Conservation (phyloP, 2,329 filamentous ascomycete species). For the Verticillium klebahnii region DNA sequence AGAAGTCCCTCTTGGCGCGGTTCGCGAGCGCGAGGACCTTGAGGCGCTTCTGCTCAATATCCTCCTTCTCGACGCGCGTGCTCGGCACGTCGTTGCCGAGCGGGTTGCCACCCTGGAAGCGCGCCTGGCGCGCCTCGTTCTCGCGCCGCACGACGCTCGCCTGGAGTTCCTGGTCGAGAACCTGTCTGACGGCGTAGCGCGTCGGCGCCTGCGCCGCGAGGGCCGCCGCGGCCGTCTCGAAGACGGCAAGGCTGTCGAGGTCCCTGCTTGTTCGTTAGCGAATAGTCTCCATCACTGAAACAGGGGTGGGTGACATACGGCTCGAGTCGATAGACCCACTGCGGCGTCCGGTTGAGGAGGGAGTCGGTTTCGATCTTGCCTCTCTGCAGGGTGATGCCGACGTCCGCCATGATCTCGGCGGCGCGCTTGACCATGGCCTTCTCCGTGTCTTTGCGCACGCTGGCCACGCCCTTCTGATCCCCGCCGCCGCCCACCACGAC, state of each 20-base stretch:
- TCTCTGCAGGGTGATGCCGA: conserved; percentile 76
- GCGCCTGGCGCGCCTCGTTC: conserved; percentile 59
- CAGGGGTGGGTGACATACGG: conserved; percentile 55
- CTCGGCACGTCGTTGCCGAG: conserved; percentile 12
- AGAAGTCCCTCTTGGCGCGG: conserved; percentile 74
- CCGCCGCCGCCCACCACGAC: conserved; percentile 74
- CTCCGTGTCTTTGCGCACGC: conserved; percentile 82
- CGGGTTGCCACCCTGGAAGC: conserved; percentile 46
- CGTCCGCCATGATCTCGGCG: conserved; percentile 75
- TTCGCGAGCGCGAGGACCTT: conserved; percentile 25
- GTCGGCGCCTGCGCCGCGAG: conserved; percentile 63
- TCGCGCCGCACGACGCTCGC: conserved; percentile 66
- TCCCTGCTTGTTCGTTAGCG: conserved; percentile 33
- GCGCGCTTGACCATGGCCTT: conserved; percentile 75
- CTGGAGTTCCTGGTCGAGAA: conserved; percentile 84
- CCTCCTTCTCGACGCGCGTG: conserved; percentile 34
- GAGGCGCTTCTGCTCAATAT: conserved; percentile 17
- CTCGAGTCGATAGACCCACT: conserved; percentile 92
- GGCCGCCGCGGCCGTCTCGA: conserved; percentile 60
- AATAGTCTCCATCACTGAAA: background rate
- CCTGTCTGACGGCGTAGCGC: conserved; percentile 89
- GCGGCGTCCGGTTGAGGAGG: conserved; percentile 50
- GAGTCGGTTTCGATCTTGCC: conserved; percentile 71
- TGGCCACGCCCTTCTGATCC: conserved; percentile 64
- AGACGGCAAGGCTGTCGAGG: conserved; percentile 74